Evolutionary conservation across 108 stramenopile species (phyloP), one percentile per base, ranked within the genome.

Genomic region (Licmophora abbreviata): DNA sequence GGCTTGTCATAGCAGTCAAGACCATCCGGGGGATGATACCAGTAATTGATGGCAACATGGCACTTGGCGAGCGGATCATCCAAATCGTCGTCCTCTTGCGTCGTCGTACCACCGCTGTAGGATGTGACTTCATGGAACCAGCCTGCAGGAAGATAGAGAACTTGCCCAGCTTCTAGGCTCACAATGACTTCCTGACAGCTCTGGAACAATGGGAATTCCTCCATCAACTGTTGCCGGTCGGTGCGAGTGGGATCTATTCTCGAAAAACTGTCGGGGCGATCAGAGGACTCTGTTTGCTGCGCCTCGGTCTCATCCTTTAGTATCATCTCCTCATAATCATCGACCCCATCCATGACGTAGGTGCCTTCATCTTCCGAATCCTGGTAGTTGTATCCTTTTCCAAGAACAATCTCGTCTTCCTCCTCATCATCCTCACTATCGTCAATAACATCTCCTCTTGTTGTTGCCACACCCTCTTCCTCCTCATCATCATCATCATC

Each of bases 101-200:
- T n/a, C 1, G 30, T 22, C 15, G n/a, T 38, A 23, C 10, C 44
- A 17, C 51, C 48, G 30, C 50, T 49, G 30, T 27, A 75, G 2
- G 88, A 90, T 8, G 73, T 73, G 6, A 97, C 98, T 44, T 92
- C 82, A 72, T 99, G 98, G 51, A 95, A 97, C 95, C 95, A 97
- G 1, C 91, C 85, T 8, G 95, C 91, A 6, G 98, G 98, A 7
- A 99, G 69, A 55, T 94, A 99, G 18, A 99, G 53, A 29, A 85
- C 76, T 40, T 97, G 72, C 14, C 96, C 96, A 1, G 3, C 21
- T 2, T 9, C 26, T 1, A 46, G 14, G n/a, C 26, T 24, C 4
- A n/a, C n/a, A 24, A 34, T 14, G 1, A 17, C 32, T 29, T 3
- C 51, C 3, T 51, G n/a, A 14, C n/a, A n/a, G 15, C 14, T 51